Evolutionary conservation across 768 basidiomycete species (phyloP).

Genomic region (Myochromella boudieri): DNA sequence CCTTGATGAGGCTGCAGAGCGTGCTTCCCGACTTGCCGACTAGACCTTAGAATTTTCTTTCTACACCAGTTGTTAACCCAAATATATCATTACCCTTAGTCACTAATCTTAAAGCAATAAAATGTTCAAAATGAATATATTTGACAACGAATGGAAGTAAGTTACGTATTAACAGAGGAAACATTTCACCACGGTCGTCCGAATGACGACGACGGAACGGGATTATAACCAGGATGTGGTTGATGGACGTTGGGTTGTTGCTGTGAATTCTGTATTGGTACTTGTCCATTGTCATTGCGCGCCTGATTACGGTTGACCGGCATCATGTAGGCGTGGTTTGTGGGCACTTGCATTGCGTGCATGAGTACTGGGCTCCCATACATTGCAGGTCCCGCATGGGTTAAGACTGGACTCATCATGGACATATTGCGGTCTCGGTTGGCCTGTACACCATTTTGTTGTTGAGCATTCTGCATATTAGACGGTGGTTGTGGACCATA

Average conservation of each 20-base stretch:
- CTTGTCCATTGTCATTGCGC: conserved; percentile 47
- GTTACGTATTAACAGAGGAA: conserved; percentile 37
- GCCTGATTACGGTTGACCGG: conserved; percentile 48
- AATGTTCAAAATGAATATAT: conserved; percentile 17
- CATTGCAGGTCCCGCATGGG: conserved; percentile 57
- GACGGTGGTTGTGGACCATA: conserved; percentile 47
- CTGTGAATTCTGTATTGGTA: conserved; percentile 38
- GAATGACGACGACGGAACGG: conserved; percentile 40
- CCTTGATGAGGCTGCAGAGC: conserved; percentile 87
- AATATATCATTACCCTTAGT: conserved; percentile 15
- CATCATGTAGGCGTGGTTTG: conserved; percentile 48
- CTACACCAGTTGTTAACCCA: conserved; percentile 12
- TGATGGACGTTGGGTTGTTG: conserved; percentile 28
- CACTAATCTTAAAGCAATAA: conserved; percentile 4
- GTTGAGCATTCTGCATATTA: conserved; percentile 41
- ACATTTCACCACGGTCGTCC: conserved; percentile 50
- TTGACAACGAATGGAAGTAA: conserved; percentile 38
- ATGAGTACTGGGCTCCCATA: conserved; percentile 75
- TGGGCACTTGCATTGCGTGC: conserved; percentile 50
- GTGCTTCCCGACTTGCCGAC: conserved; percentile 70
- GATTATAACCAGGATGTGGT: conserved; percentile 39
- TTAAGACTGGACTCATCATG: conserved; percentile 74
- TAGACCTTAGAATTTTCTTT: conserved; percentile 30
- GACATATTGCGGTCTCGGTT: conserved; percentile 53
- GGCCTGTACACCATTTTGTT: conserved; percentile 34